Evolutionary conservation across 257 asterid genomes (phyloP).

Genomic region (Przewalskia tangutica): DNA sequence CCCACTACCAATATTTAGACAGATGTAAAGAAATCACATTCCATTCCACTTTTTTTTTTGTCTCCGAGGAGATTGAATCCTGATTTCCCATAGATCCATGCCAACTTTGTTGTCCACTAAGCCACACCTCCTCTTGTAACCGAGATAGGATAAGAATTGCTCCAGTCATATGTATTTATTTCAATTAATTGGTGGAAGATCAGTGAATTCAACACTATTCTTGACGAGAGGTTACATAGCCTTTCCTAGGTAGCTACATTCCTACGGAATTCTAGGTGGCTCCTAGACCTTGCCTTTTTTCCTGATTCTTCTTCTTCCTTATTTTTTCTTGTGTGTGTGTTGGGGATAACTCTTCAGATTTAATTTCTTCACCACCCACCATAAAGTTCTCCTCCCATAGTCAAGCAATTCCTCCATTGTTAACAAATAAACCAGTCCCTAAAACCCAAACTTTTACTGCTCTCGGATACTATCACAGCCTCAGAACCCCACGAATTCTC

Average conservation of each 20-base stretch:
- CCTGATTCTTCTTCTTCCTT: background rate
- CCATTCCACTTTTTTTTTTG: background rate
- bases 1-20: background rate
- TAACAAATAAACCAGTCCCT: background rate
- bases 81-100: background rate
- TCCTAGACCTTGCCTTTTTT: background rate
- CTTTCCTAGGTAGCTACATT: background rate
- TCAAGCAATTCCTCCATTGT: background rate
- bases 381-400: background rate
- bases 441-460: background rate
- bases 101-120: background rate
- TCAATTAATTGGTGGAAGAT: background rate
- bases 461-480: background rate
- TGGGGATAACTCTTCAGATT: background rate
- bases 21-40: background rate
- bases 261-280: background rate
- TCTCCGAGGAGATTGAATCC: background rate
- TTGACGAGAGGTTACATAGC: background rate
- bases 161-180: background rate
- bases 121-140: background rate
- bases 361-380: background rate
- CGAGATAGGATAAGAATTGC: background rate
- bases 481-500: background rate
- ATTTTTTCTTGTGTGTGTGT: too few species aligned
- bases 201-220: background rate